Percentiles rank a stretch among this genome's conserved stretches.
These are phyloP conservation scores for Aspergillus quadrilineatus DNA, from an alignment of 2,329 filamentous ascomycete genomes.

Conservation along the genomic window DNA sequence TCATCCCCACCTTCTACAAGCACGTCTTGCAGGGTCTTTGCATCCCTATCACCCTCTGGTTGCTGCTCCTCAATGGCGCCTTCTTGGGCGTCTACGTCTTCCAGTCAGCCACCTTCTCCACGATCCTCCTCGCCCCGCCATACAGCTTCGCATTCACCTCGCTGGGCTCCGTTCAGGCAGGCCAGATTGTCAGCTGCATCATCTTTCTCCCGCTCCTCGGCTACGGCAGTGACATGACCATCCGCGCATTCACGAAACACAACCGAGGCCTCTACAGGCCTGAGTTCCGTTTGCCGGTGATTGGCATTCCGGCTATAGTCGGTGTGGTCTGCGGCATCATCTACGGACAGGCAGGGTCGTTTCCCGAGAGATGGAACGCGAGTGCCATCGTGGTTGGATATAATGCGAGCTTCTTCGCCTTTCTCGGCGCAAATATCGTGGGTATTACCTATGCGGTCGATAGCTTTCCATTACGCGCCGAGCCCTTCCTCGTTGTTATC, in stretches of 20 bases:
- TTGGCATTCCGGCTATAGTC: neutral
- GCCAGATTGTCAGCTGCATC: constrained; percentile 13
- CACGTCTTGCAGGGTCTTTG: constrained; percentile 14
- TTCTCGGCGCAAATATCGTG: constrained; percentile 6
- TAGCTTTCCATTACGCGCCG: constrained; percentile 11
- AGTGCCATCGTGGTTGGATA: constrained; percentile 11
- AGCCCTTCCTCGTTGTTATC: constrained; percentile 13
- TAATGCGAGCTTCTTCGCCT: constrained; percentile 14
- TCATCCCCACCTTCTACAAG: constrained; percentile 12
- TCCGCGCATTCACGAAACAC: neutral
- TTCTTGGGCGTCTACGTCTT: constrained; percentile 16
- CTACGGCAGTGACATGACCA: constrained; percentile 12
- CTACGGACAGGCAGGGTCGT: constrained; percentile 8
- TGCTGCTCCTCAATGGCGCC: constrained; percentile 14
- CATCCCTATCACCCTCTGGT: constrained; percentile 14
- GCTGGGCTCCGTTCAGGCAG: constrained; percentile 11
- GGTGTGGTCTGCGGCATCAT: constrained; percentile 11
- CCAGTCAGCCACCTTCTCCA: constrained; percentile 8
- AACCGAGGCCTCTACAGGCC: constrained; percentile 5
- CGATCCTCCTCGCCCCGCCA: constrained; percentile 9
- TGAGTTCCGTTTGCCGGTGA: constrained; percentile 8
- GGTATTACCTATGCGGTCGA: constrained; percentile 12
- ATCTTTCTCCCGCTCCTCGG: constrained; percentile 15
- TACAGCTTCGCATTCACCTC: constrained; percentile 9
- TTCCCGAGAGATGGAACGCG: constrained; percentile 2